Base-by-base conservation (phyloP, 805 yeast species). In the Barnettozyma salicaria region DNA sequence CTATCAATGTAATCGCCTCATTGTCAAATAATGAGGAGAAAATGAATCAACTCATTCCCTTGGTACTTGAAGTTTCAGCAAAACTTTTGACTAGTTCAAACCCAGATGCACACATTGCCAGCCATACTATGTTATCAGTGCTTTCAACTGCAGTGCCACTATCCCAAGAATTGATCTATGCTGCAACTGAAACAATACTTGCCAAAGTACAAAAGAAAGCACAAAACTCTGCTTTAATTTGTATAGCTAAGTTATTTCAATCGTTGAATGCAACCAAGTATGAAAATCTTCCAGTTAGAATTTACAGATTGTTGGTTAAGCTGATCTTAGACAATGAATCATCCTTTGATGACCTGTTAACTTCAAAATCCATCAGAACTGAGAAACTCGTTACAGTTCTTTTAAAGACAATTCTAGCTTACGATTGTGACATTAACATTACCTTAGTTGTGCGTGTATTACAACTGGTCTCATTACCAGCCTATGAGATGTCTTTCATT, bases 61-160 rank as follows among this genome's bases (percentile, higher is more conserved):
- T 70, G 4, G 59, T 79, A 13, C 63, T 84, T 46, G 81, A 78
- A 52, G 62, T 70, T 2, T 63, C 78, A 12, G 84, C 82, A 14
- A 64, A 67, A 39, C 60, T 83, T 27, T 59, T 81, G 42, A 60
- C 63, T 2, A 64, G 76, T 6, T 41, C 60, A 10, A 61, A 60
- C 38, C 60, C 65, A 7, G 94, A 86, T 50, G 70, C 80, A 34
- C 92, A 84, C 56, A 70, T 86, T 41, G 80, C 96, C 14, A 87
- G 90, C 2, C 90, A 85, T 57, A 83, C 95, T 32, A 67, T 88
- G 11, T 56, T 90, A 18, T 74, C 90, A 1, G 96, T 90, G 3
- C 63, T 89, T 35, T 73, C 82, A 6, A 69, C 90, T 4, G 80
- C 90, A 31, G 70, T 79, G 33, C 81, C 86, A 6, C 67, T 92